Percentiles rank a stretch among this genome's conserved stretches.
Conservation (phyloP, 2,329 filamentous ascomycete genomes). For the Neonectria neomacrospora region DNA sequence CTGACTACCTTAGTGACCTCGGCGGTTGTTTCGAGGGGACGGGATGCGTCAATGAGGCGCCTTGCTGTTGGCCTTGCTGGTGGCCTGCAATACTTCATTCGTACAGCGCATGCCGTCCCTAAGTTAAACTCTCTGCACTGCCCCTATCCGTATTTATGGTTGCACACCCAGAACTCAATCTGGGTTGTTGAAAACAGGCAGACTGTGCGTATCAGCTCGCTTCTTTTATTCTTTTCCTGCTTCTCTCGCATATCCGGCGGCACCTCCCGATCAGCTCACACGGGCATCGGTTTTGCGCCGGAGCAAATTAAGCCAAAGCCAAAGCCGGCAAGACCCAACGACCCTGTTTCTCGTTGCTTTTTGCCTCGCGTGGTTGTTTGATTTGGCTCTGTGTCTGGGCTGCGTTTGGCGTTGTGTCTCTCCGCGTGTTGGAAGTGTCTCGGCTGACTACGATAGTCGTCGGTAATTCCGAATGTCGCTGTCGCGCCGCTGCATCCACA, state of each 20-base stretch:
- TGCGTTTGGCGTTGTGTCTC: slow-evolving; percentile 10
- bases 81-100: slow-evolving; percentile 9
- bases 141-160: not conserved
- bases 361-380: slow-evolving; percentile 13
- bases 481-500: slow-evolving; percentile 6
- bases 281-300: not conserved
- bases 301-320: not conserved
- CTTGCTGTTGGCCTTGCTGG: not conserved
- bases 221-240: slow-evolving; percentile 4
- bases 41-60: slow-evolving; percentile 12
- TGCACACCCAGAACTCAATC: not conserved
- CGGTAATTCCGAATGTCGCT: slow-evolving; percentile 10
- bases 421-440: slow-evolving; percentile 17
- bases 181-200: not conserved
- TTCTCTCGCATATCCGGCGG: slow-evolving; percentile 5
- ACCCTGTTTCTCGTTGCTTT: slow-evolving; percentile 1
- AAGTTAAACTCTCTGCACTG: not conserved
- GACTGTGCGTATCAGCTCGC: not conserved
- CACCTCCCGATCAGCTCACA: slow-evolving; percentile 12
- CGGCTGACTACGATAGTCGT: slow-evolving; percentile 11
- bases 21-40: slow-evolving; percentile 7
- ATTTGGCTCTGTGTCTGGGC: not conserved
- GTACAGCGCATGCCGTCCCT: slow-evolving; percentile 1
- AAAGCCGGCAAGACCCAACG: not conserved
- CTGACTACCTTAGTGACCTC: not conserved